phyloP scores from a whole-genome alignment of 352 stramenopile genomes.

The Globisporangium recalcitrans region DNA sequence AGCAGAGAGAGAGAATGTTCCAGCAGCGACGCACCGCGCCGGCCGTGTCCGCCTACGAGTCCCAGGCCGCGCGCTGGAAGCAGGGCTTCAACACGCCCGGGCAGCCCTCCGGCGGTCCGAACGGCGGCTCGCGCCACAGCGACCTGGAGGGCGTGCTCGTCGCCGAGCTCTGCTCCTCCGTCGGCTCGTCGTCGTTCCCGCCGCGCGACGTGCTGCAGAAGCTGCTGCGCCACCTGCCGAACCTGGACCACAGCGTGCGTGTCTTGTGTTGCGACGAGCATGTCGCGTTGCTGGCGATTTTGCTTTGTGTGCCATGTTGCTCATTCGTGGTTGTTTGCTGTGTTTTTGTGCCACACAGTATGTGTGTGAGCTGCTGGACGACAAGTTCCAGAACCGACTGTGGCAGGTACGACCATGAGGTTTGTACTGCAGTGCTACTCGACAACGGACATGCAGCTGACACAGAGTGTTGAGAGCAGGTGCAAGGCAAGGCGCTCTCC shows the following conservation, averaged over 20 bases:
- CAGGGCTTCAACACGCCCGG: slow-evolving; percentile 42
- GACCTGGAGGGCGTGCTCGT: slow-evolving; percentile 70
- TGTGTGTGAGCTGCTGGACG: slow-evolving; percentile 76
- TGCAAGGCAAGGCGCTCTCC: slow-evolving; percentile 75
- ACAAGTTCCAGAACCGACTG: slow-evolving; percentile 76
- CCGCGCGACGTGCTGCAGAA: slow-evolving; percentile 75
- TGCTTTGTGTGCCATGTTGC: neutral
- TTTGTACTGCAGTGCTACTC: neutral
- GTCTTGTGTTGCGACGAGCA: neutral
- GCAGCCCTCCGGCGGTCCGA: neutral
- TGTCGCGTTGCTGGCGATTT: neutral
- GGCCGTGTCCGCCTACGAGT: slow-evolving; percentile 60
- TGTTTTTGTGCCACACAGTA: slow-evolving; percentile 32
- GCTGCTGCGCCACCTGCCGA: slow-evolving; percentile 63
- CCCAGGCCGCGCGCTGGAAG: slow-evolving; percentile 70
- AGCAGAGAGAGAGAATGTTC: slow-evolving; percentile 15
- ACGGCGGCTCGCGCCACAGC: slow-evolving; percentile 24
- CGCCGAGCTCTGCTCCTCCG: slow-evolving; percentile 69
- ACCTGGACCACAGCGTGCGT: slow-evolving; percentile 61
- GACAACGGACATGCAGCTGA: neutral
- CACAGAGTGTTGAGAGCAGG: slow-evolving; percentile 8
- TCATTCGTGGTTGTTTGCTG: neutral
- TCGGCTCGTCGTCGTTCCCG: slow-evolving; percentile 77
- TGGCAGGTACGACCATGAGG: slow-evolving; percentile 41
- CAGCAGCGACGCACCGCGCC: slow-evolving; percentile 20